Evolutionary conservation across 441 rosid species (phyloP), one percentile per base, ranked within the genome.

Genomic region (Manihot esculenta): DNA sequence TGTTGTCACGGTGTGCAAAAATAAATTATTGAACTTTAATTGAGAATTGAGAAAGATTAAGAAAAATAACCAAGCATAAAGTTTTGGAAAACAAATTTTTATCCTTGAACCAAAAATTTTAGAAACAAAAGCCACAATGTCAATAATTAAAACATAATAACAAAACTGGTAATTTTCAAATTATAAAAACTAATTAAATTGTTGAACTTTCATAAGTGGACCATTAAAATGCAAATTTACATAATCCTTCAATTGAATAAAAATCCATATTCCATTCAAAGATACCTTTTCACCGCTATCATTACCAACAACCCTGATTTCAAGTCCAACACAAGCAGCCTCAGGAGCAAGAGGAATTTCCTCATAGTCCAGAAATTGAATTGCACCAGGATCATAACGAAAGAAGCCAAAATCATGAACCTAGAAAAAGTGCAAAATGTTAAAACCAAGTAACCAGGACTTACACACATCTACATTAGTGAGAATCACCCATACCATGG

Each of bases 361-460:
- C 78, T 91, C 97, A 69, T 96, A 96, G 47, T 82, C 78, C 76
- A 93, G 84, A 84, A 89, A 91, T 70, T 91, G 91, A 58, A 96
- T 77, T 23, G 92, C 90, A 79, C 74, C 58, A 73, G 98, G 97
- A 85, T 93, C 89, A 81, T 91, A 96, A 49, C 89, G 81, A 81
- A 89, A 96, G 91, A 96, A 96, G 77, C 99, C 99, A 80, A 96
- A 96, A 82, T 96, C 99, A 86, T 96, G 99, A 69, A 96, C 98
- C 99, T 96, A 81, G 47, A 66, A 70, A 53, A 74, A 66, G 56
- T 21, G 55, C 35, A 60, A 44, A 60, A 47, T 24, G 30, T 3
- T 38, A 62, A 70, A 17, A 66, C 3, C 41, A 68, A 65, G 18
- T 27, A 35, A 49, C 20, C 45, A 33, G 11, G 30, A n/a, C 18